Evolutionary conservation across 192 early-diverging fungal species (phyloP).

Genomic region (Backusella australiensis): DNA sequence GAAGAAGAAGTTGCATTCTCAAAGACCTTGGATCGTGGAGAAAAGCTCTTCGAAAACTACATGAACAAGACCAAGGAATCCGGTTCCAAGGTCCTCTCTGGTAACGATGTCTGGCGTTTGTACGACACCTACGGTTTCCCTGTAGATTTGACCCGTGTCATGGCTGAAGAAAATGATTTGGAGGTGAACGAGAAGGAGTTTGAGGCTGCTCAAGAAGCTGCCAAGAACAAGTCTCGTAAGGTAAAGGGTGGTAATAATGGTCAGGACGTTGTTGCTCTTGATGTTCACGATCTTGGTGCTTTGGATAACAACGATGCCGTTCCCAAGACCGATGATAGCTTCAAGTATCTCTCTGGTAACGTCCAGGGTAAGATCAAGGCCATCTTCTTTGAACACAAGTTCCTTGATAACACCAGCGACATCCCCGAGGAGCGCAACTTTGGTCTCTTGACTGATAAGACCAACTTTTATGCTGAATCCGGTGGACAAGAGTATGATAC

Average conservation of each 20-base stretch:
- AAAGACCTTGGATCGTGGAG: slow-evolving; percentile 95
- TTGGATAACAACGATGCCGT: slow-evolving; percentile 73
- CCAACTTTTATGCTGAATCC: slow-evolving; percentile 97
- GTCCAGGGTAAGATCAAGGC: slow-evolving; percentile 78
- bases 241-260: slow-evolving; percentile 49
- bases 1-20: slow-evolving; percentile 96
- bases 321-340: slow-evolving; percentile 78
- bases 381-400: slow-evolving; percentile 63
- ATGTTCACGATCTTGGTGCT: slow-evolving; percentile 89
- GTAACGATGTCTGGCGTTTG: slow-evolving; percentile 93
- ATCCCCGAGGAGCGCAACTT: slow-evolving; percentile 59
- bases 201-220: slow-evolving; percentile 68
- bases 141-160: slow-evolving; percentile 92
- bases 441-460: slow-evolving; percentile 90
- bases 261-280: slow-evolving; percentile 70
- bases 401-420: slow-evolving; percentile 46
- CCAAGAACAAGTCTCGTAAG: slow-evolving; percentile 72
- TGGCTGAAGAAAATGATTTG: slow-evolving; percentile 96
- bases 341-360: slow-evolving; percentile 75
- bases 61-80: slow-evolving; percentile 65
- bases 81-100: slow-evolving; percentile 63
- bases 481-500: slow-evolving; percentile 96
- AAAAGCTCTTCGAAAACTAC: slow-evolving; percentile 86
- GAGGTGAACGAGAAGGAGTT: slow-evolving; percentile 84
- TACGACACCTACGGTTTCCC: slow-evolving; percentile 99